These are phyloP conservation scores for Pestalotiopsis sp. DNA, from an alignment of 2,329 filamentous ascomycete species.

Conservation along the genomic window DNA sequence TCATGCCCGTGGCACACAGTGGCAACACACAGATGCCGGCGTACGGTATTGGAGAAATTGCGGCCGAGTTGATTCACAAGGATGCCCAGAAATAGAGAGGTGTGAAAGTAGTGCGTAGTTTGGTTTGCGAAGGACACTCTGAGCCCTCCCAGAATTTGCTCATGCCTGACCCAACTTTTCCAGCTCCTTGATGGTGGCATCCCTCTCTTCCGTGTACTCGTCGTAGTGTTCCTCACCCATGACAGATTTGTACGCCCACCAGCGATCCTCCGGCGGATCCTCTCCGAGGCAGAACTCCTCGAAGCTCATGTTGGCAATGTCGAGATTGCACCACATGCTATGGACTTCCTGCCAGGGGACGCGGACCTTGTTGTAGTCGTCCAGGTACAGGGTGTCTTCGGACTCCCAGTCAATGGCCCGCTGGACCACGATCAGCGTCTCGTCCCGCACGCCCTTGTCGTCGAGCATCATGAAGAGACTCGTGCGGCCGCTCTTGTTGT, in stretches of 20 bases:
- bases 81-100: background rate
- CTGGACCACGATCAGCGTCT: background rate
- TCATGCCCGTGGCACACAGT: background rate
- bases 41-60: background rate
- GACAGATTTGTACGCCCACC: background rate
- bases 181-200: constrained; percentile 1
- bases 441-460: background rate
- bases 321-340: background rate
- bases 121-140: too few relatives aligned
- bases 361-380: background rate
- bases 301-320: background rate
- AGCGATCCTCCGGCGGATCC: background rate
- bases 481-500: background rate
- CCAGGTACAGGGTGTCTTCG: background rate
- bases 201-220: background rate
- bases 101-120: too few relatives aligned
- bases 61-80: background rate
- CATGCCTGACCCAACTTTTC: background rate
- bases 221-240: background rate
- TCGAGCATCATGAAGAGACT: background rate
- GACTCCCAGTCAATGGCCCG: background rate
- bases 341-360: constrained; percentile 2
- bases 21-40: background rate
- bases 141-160: too few relatives aligned
- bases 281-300: background rate